Evolutionary conservation across 805 yeast species (phyloP).

Genomic region (Scheffersomyces lignosus): DNA sequence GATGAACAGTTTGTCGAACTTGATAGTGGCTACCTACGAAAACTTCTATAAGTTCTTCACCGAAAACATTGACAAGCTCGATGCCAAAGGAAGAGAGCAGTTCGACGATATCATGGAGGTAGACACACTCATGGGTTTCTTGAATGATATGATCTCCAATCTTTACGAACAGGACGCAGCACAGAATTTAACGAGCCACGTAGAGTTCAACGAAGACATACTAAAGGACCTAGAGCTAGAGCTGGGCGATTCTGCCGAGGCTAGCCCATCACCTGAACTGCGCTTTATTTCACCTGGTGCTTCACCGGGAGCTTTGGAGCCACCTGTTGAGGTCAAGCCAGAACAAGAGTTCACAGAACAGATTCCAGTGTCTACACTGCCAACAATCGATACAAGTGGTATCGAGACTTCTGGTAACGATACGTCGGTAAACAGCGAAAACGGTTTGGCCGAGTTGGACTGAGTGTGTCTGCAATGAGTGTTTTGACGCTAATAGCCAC

Average conservation of each 20-base stretch:
- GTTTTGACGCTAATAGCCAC: too few relatives aligned
- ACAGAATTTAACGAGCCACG: not conserved
- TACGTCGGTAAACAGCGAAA: too few relatives aligned
- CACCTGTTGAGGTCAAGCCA: too few relatives aligned
- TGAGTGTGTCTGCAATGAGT: too few relatives aligned
- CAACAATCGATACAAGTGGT: too few relatives aligned
- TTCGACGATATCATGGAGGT: constrained; percentile 59
- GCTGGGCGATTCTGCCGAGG: constrained; percentile 3
- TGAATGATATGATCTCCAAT: constrained; percentile 35
- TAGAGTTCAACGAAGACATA: constrained; percentile 27
- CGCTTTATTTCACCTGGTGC: not conserved
- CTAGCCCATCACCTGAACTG: too few relatives aligned
- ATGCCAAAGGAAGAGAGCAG: constrained; percentile 22
- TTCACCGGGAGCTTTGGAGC: not conserved
- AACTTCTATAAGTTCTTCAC: constrained; percentile 42
- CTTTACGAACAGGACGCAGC: constrained; percentile 21
- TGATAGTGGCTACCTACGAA: constrained; percentile 58
- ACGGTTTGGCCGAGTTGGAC: too few relatives aligned
- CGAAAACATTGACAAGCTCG: constrained; percentile 19
- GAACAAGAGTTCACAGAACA: too few relatives aligned
- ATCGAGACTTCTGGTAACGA: too few relatives aligned
- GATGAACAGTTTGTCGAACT: constrained; percentile 41
- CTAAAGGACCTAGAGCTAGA: constrained; percentile 18
- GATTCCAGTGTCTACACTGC: too few relatives aligned
- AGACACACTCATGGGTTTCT: constrained; percentile 56